Evolutionary conservation across 2,329 filamentous ascomycete species (phyloP).

Genomic region (Coniella lustricola): DNA sequence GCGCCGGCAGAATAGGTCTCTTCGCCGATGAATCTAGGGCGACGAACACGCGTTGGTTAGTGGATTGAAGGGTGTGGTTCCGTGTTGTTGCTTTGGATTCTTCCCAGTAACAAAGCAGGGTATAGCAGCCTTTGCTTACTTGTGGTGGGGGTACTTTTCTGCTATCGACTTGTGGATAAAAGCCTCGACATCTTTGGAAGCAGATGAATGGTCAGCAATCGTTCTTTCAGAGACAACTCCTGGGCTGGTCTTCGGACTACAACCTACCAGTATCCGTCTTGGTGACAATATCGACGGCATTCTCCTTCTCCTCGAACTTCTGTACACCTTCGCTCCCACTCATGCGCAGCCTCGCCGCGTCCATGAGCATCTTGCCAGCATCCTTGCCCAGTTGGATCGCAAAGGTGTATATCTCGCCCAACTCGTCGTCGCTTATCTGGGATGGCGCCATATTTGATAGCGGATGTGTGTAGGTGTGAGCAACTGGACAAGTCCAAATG

Average conservation of each 20-base stretch:
- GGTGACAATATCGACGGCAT: conserved; percentile 69
- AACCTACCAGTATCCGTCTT: conserved; percentile 65
- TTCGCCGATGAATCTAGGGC: conserved; percentile 74
- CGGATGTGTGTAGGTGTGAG: background rate
- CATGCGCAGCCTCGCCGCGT: conserved; percentile 52
- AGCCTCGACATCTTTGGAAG: conserved; percentile 56
- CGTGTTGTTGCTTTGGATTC: too few species aligned
- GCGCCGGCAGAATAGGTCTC: conserved; percentile 65
- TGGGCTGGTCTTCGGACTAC: conserved; percentile 17
- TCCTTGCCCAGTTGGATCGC: conserved; percentile 63
- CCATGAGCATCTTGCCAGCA: conserved; percentile 61
- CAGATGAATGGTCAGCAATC: background rate
- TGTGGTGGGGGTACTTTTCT: conserved; percentile 56
- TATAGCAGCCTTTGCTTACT: conserved; percentile 41
- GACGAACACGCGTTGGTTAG: too few species aligned
- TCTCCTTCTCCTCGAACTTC: conserved; percentile 60
- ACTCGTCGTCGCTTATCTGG: conserved; percentile 32
- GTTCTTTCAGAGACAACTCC: background rate
- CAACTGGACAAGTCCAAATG: too few species aligned
- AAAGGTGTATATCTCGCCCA: conserved; percentile 62
- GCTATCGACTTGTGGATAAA: conserved; percentile 58
- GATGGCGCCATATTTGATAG: background rate
- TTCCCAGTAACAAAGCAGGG: too few species aligned
- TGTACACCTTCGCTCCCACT: conserved; percentile 25
- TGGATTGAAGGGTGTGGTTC: background rate